Conservation (phyloP, 2,329 filamentous ascomycete species). For the Pestalotiopsis sp. region DNA sequence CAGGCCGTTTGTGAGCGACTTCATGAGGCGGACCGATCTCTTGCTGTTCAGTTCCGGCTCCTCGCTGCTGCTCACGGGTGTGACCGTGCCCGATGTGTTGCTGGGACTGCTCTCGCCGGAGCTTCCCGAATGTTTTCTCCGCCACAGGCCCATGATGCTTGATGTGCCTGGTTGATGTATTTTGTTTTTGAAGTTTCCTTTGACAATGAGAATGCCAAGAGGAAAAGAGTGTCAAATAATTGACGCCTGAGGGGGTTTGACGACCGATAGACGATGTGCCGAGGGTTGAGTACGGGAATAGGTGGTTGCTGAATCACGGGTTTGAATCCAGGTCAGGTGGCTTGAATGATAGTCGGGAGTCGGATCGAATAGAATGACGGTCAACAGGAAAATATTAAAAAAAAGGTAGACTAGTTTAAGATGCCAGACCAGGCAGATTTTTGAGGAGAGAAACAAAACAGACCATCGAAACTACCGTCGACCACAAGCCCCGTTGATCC, state of each 20-base stretch:
- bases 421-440: too few relatives aligned
- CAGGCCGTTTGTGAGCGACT: constrained; percentile 22
- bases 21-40: constrained; percentile 20
- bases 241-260: too few relatives aligned
- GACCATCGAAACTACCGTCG: too few relatives aligned
- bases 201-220: not conserved
- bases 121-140: constrained; percentile 22
- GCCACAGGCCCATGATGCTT: constrained; percentile 20
- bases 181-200: not conserved
- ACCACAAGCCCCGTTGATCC: not conserved
- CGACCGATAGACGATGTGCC: too few relatives aligned
- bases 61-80: constrained; percentile 20
- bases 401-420: not conserved
- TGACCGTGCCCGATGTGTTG: constrained; percentile 18
- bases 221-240: not conserved
- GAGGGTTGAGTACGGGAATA: too few relatives aligned
- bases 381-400: not conserved
- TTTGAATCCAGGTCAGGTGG: too few relatives aligned
- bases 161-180: not conserved
- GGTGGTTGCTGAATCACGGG: too few relatives aligned
- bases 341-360: too few relatives aligned
- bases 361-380: too few relatives aligned
- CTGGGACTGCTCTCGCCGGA: constrained; percentile 20
- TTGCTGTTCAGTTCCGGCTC: constrained; percentile 18
- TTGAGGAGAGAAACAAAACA: not conserved